Percentiles rank a stretch among this genome's conserved stretches.
These are phyloP conservation scores for Dictyostelium purpureum DNA, from an alignment of 78 protist species.

Conservation along the genomic window DNA sequence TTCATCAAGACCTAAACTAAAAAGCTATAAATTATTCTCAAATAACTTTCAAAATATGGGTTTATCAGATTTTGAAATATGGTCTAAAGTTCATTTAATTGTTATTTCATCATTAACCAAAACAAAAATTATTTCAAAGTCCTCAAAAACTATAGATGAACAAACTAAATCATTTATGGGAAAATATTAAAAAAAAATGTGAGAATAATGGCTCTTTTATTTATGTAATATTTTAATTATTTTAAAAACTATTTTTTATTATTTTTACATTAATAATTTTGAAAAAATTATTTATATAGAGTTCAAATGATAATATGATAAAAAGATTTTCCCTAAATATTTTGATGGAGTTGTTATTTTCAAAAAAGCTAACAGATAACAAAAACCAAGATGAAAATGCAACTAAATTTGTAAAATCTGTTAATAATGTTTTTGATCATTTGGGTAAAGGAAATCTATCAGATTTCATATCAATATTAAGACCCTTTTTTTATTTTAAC, in stretches of 20 bases:
- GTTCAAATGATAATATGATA: background rate
- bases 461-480: slow-evolving; percentile 1
- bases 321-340: slow-evolving; percentile 9
- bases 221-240: background rate
- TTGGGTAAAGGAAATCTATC: slow-evolving; percentile 31
- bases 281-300: too few species aligned
- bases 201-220: too few species aligned
- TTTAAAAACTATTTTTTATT: background rate
- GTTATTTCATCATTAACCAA: slow-evolving; percentile 12
- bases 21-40: background rate
- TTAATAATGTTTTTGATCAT: background rate
- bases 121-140: background rate
- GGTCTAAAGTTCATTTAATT: background rate
- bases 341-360: background rate
- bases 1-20: background rate
- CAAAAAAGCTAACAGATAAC: background rate
- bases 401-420: too few species aligned
- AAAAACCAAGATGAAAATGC: background rate
- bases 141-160: background rate
- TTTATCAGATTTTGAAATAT: background rate
- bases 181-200: background rate
- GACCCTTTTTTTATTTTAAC: background rate
- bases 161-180: background rate
- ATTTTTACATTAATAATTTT: too few species aligned
- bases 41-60: background rate